Percentiles rank a stretch among this genome's conserved stretches.
phyloP scores from a whole-genome alignment of 352 stramenopile species.

The Globisporangium nodosum region DNA sequence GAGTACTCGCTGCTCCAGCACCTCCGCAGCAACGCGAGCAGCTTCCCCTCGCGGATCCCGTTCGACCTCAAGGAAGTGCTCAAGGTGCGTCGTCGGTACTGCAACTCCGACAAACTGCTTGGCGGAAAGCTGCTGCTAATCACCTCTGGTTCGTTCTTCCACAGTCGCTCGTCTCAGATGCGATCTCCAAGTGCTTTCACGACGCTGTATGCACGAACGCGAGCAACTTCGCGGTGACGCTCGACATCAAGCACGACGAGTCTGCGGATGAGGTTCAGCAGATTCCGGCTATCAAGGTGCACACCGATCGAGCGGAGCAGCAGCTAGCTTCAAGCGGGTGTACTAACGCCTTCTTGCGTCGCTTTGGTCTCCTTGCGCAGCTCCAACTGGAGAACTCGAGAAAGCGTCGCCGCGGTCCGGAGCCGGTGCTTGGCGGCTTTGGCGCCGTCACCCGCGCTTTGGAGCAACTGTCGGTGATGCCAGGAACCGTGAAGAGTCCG shows the following conservation, averaged over 20 bases:
- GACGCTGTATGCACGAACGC: conserved; percentile 44
- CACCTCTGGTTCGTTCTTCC: background rate
- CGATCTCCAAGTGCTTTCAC: conserved; percentile 39
- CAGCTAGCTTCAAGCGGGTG: background rate
- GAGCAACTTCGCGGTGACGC: conserved; percentile 60
- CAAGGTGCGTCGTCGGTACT: conserved; percentile 36
- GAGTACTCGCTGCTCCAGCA: conserved; percentile 72
- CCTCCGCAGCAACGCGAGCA: conserved; percentile 26
- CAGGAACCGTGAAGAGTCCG: conserved; percentile 48
- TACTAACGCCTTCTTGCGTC: background rate
- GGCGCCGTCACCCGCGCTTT: conserved; percentile 69
- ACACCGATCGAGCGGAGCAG: background rate
- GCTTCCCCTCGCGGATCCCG: conserved; percentile 30
- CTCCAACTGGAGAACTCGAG: conserved; percentile 50
- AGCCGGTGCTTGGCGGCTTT: conserved; percentile 69
- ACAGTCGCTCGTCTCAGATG: conserved; percentile 38
- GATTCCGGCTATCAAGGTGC: conserved; percentile 68
- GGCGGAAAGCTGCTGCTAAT: too few species aligned
- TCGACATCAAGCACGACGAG: conserved; percentile 66
- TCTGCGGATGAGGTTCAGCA: conserved; percentile 70
- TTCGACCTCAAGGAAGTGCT: conserved; percentile 78
- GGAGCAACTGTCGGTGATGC: conserved; percentile 34
- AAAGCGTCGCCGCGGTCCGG: conserved; percentile 62
- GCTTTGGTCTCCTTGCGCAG: conserved; percentile 13
- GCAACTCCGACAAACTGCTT: background rate